Conservation (phyloP, 1,284 basidiomycete species). For the Rhodotorula sp. region DNA sequence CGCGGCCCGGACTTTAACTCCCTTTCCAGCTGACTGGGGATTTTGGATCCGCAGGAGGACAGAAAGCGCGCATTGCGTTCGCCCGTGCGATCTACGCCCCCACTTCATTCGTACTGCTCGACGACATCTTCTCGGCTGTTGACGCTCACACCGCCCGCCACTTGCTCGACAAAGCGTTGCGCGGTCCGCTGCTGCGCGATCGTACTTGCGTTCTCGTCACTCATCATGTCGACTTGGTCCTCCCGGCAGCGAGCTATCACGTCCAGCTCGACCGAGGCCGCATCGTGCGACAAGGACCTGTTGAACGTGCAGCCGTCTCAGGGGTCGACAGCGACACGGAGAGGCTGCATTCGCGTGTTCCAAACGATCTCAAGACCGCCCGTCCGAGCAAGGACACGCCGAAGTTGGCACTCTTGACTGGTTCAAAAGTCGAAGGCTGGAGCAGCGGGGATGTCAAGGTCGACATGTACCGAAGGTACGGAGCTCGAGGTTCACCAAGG, state of each 20-base stretch:
- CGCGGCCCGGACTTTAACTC: constrained; percentile 44
- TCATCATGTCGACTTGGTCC: constrained; percentile 61
- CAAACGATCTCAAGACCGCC: neutral
- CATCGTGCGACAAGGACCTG: constrained; percentile 65
- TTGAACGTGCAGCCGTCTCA: neutral
- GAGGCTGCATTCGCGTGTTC: neutral
- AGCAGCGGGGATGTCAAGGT: constrained; percentile 26
- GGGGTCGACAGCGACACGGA: neutral
- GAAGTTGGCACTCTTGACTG: neutral
- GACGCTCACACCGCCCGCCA: constrained; percentile 81
- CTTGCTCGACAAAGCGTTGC: constrained; percentile 73
- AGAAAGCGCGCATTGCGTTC: constrained; percentile 61
- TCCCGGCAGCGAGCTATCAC: constrained; percentile 48
- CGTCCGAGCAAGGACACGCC: neutral
- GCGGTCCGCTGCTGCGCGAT: constrained; percentile 53
- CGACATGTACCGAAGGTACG: constrained; percentile 30
- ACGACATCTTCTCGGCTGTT: constrained; percentile 86
- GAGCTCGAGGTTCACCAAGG: neutral
- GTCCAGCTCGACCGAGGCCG: constrained; percentile 78
- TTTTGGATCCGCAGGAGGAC: constrained; percentile 31
- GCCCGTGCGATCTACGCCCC: constrained; percentile 92
- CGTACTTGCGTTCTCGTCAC: constrained; percentile 84
- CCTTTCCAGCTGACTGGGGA: neutral
- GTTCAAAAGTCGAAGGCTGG: constrained; percentile 26
- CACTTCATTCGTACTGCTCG: constrained; percentile 71